Percentiles rank a stretch among this genome's conserved stretches.
These are phyloP conservation scores for Entoloma clypeatum DNA, from an alignment of 1,284 basidiomycete species.

Conservation along the genomic window DNA sequence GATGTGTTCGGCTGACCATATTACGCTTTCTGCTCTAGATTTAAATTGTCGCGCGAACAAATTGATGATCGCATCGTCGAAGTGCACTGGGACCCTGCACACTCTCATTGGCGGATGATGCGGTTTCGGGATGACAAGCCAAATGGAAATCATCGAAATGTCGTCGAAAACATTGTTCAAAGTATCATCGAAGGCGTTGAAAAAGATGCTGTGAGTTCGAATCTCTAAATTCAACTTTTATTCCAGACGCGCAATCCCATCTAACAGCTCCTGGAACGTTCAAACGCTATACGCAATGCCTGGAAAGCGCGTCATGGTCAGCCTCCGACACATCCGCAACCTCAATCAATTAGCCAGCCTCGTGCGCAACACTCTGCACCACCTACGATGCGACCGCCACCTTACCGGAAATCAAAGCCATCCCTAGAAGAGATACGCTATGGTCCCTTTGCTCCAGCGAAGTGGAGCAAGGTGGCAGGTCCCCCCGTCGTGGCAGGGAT, in stretches of 20 bases:
- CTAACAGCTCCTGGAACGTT: slow-evolving; percentile 61
- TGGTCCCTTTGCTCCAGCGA: slow-evolving; percentile 58
- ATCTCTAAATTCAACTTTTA: slow-evolving; percentile 6
- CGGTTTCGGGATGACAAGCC: slow-evolving; percentile 91
- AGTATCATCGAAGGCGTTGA: slow-evolving; percentile 92
- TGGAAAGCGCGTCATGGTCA: slow-evolving; percentile 64
- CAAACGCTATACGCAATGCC: slow-evolving; percentile 54
- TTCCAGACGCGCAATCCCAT: slow-evolving; percentile 10
- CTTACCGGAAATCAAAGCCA: slow-evolving; percentile 12
- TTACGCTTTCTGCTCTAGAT: slow-evolving; percentile 42
- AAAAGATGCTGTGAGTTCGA: slow-evolving; percentile 64
- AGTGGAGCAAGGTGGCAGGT: slow-evolving; percentile 71
- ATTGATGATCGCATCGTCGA: slow-evolving; percentile 93
- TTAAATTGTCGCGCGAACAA: slow-evolving; percentile 85
- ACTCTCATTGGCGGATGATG: slow-evolving; percentile 81
- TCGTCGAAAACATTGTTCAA: slow-evolving; percentile 82
- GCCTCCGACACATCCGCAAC: slow-evolving; percentile 23
- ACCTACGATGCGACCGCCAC: slow-evolving; percentile 18
- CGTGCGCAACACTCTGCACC: slow-evolving; percentile 12
- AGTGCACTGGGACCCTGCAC: slow-evolving; percentile 78
- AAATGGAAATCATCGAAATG: slow-evolving; percentile 78
- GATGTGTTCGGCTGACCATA: slow-evolving; percentile 8
- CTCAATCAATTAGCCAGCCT: slow-evolving; percentile 16
- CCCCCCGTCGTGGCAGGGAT: slow-evolving; percentile 59
- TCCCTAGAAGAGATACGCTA: slow-evolving; percentile 46